A percentile compares a stretch with the other conserved stretches of the same genome.
Evolutionary conservation across 2,329 filamentous ascomycete genomes (phyloP).

Genomic region (Calonectria pseudoreteaudii): DNA sequence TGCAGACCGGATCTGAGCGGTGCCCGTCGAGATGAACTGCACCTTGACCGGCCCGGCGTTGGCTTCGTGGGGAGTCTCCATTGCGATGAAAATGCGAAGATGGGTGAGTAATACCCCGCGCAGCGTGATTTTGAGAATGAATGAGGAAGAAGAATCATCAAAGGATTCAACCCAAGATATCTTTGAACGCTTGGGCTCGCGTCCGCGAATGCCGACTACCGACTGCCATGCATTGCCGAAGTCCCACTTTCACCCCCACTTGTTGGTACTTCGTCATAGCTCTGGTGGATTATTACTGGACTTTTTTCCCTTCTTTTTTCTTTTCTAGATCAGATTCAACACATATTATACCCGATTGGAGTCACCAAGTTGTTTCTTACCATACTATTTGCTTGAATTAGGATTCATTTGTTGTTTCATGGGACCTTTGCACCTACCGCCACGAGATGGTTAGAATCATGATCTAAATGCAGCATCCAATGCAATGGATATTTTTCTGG

Average conservation of each 20-base stretch:
- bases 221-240: background rate
- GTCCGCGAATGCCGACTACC: background rate
- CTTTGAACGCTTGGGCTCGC: background rate
- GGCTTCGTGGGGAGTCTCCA: background rate
- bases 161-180: background rate
- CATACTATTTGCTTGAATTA: background rate
- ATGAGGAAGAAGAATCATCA: background rate
- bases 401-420: too few relatives aligned
- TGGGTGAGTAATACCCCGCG: too few relatives aligned
- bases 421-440: too few relatives aligned
- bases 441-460: background rate
- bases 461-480: background rate
- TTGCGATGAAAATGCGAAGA: background rate
- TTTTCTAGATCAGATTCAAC: background rate
- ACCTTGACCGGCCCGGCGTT: background rate
- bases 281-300: background rate
- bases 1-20: background rate
- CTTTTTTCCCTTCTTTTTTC: too few relatives aligned
- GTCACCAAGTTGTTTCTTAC: background rate
- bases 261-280: background rate
- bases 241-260: background rate
- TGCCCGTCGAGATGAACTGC: slow-evolving; percentile 13
- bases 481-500: background rate
- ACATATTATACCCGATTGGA: background rate
- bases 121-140: background rate